Percentiles rank a stretch among this genome's conserved stretches.
Conservation (phyloP, 2,329 filamentous ascomycete genomes). For the Penicillium frequentans region DNA sequence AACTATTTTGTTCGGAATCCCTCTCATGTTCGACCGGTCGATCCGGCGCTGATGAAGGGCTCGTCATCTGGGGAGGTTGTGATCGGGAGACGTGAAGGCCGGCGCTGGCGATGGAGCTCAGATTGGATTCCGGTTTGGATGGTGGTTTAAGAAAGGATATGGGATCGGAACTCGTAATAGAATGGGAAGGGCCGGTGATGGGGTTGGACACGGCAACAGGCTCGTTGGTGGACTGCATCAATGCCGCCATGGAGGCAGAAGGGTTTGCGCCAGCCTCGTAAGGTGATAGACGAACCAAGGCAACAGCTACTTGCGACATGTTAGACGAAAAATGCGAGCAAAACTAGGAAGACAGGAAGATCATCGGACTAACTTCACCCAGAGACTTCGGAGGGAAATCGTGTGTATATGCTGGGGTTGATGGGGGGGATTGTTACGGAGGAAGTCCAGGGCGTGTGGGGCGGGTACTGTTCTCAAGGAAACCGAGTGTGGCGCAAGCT, state of each 20-base stretch:
- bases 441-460: conserved; percentile 34
- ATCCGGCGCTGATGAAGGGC: conserved; percentile 54
- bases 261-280: conserved; percentile 32
- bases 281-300: conserved; percentile 29
- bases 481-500: conserved; percentile 48
- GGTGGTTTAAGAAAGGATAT: conserved; percentile 35
- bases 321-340: conserved; percentile 23
- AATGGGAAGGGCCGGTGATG: conserved; percentile 27
- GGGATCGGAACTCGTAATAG: conserved; percentile 33
- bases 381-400: conserved; percentile 11
- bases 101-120: conserved; percentile 44
- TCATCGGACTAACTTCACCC: conserved; percentile 22
- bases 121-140: conserved; percentile 37
- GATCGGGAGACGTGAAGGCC: conserved; percentile 44
- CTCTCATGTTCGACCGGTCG: conserved; percentile 33
- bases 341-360: neutral
- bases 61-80: conserved; percentile 40
- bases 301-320: conserved; percentile 37
- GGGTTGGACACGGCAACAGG: conserved; percentile 39
- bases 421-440: conserved; percentile 14
- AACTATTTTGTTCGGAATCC: conserved; percentile 35
- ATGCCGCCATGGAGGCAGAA: conserved; percentile 43
- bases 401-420: neutral
- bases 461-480: conserved; percentile 29
- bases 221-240: conserved; percentile 45